These are phyloP conservation scores for Suillus clintonianus DNA, from an alignment of 768 basidiomycete species.

Conservation along the genomic window DNA sequence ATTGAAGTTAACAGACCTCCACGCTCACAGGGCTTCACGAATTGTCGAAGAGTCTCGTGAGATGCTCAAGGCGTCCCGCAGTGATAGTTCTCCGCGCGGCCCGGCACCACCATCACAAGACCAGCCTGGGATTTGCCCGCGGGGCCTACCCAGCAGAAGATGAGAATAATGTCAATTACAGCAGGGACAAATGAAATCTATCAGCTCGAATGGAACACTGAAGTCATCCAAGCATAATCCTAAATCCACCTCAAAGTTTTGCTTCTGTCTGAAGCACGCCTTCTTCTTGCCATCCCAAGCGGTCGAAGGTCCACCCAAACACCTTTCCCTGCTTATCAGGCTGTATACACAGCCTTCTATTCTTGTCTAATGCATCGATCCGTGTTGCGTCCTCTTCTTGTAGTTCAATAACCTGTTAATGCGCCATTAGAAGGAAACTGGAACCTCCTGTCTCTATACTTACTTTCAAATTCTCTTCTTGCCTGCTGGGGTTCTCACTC, in stretches of 20 bases:
- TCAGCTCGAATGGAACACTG: background rate
- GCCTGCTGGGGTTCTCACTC: slow-evolving; percentile 45
- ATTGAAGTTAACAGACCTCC: background rate
- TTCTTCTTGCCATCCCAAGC: slow-evolving; percentile 42
- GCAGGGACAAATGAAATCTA: background rate
- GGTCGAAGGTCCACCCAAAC: slow-evolving; percentile 47
- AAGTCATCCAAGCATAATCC: background rate
- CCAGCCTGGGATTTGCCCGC: background rate
- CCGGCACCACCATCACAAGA: background rate
- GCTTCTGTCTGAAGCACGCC: background rate
- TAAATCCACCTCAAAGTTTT: background rate
- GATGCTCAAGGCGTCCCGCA: background rate
- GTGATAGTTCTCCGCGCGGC: background rate
- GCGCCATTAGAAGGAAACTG: background rate
- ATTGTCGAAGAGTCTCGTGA: background rate
- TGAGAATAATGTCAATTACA: background rate
- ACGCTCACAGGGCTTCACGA: background rate
- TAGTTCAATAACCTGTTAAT: slow-evolving; percentile 32
- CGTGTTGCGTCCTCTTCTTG: slow-evolving; percentile 34
- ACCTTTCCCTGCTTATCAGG: slow-evolving; percentile 28
- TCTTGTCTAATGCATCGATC: slow-evolving; percentile 34
- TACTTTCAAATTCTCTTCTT: slow-evolving; percentile 53
- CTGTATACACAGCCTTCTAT: slow-evolving; percentile 34
- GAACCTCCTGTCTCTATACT: slow-evolving; percentile 14
- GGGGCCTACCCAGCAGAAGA: background rate